These are phyloP conservation scores for Lignosus rhinocerotis DNA, from an alignment of 1,284 basidiomycete genomes.

Conservation along the genomic window DNA sequence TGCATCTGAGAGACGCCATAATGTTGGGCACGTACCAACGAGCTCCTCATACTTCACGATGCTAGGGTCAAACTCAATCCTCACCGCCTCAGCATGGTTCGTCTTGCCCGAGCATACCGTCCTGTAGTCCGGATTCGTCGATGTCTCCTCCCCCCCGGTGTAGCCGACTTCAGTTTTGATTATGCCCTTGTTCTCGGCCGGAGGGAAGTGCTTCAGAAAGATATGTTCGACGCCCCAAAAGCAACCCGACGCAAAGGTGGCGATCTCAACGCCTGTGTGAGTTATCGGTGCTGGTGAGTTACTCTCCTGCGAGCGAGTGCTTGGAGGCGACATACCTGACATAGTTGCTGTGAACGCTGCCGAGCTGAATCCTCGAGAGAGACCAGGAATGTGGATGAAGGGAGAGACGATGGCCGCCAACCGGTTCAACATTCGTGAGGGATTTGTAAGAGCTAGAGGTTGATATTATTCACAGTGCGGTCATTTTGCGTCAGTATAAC, in stretches of 20 bases:
- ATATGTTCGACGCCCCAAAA: conserved; percentile 87
- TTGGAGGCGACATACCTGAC: conserved; percentile 15
- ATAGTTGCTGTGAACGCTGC: conserved; percentile 13
- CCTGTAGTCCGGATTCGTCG: conserved; percentile 64
- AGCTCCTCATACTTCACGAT: conserved; percentile 82
- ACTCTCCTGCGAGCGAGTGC: not conserved
- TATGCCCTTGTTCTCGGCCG: conserved; percentile 64
- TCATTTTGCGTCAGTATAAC: conserved; percentile 19
- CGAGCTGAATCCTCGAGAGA: conserved; percentile 18
- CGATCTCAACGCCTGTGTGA: conserved; percentile 45
- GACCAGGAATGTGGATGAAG: conserved; percentile 8
- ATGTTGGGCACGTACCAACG: conserved; percentile 54
- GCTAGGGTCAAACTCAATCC: conserved; percentile 83
- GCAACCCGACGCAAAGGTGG: conserved; percentile 77
- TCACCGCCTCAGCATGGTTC: conserved; percentile 88
- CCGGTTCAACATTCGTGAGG: conserved; percentile 19
- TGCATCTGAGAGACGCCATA: not conserved
- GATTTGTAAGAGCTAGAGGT: conserved; percentile 2
- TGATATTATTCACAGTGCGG: not conserved
- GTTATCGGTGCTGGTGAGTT: not conserved
- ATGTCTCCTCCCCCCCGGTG: conserved; percentile 70
- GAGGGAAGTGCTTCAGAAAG: conserved; percentile 80
- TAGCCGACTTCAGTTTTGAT: conserved; percentile 79
- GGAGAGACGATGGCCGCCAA: conserved; percentile 17
- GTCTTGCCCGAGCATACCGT: conserved; percentile 84